Percentiles rank a stretch among this genome's conserved stretches.
Evolutionary conservation across 2,329 filamentous ascomycete genomes (phyloP).

Genomic region (Aspergillus pseudonomiae): DNA sequence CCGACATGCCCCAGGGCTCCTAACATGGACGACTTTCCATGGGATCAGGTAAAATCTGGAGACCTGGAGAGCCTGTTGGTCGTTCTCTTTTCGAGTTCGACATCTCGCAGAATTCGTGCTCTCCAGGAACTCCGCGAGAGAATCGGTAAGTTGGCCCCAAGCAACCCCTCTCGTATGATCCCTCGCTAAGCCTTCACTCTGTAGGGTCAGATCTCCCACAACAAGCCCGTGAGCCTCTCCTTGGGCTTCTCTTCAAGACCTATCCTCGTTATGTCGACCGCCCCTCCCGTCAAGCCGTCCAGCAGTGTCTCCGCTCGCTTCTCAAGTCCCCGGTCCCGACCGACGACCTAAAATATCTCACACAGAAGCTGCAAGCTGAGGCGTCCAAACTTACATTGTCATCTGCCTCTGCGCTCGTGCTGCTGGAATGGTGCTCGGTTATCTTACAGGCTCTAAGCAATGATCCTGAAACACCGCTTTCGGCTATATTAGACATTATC

Average conservation of each 20-base stretch:
- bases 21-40: conserved; percentile 48
- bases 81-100: conserved; percentile 47
- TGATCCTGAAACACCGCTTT: conserved; percentile 67
- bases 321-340: conserved; percentile 62
- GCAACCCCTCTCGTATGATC: conserved; percentile 7
- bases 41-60: conserved; percentile 48
- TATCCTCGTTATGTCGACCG: conserved; percentile 87
- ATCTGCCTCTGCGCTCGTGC: conserved; percentile 77
- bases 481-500: conserved; percentile 62
- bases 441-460: conserved; percentile 72
- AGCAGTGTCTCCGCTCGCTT: conserved; percentile 74
- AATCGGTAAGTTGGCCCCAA: conserved; percentile 37
- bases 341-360: conserved; percentile 57
- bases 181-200: conserved; percentile 18
- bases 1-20: conserved; percentile 35
- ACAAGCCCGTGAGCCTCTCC: conserved; percentile 49
- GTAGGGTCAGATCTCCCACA: conserved; percentile 38
- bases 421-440: conserved; percentile 86
- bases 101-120: conserved; percentile 42
- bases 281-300: conserved; percentile 78
- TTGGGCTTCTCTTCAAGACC: conserved; percentile 80
- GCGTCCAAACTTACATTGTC: conserved; percentile 77
- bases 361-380: conserved; percentile 70
- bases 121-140: conserved; percentile 50
- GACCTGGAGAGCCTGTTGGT: conserved; percentile 43